phyloP scores from a whole-genome alignment of 2,329 filamentous ascomycete species.

The Monilinia aucupariae region DNA sequence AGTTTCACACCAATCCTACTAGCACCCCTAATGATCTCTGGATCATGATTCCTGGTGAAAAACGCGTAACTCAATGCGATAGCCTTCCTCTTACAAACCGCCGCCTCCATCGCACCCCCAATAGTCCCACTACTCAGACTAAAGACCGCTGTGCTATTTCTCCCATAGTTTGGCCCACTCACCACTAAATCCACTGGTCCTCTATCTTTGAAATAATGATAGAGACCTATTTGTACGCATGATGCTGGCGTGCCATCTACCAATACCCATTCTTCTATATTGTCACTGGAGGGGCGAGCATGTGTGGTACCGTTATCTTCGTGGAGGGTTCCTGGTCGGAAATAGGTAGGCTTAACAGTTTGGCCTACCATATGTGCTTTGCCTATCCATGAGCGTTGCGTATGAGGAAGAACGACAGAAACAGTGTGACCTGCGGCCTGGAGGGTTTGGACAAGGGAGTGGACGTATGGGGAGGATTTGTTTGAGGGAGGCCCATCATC shows the following conservation, averaged over 20 bases:
- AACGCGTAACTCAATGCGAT: constrained; percentile 91
- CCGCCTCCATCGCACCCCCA: constrained; percentile 71
- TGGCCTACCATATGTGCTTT: constrained; percentile 96
- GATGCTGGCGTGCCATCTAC: constrained; percentile 76
- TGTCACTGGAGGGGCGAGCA: constrained; percentile 47
- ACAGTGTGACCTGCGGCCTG: constrained; percentile 76
- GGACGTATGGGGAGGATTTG: constrained; percentile 74
- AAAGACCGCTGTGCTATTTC: constrained; percentile 77
- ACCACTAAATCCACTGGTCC: constrained; percentile 72
- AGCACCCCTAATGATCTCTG: constrained; percentile 71
- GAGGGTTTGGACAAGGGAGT: constrained; percentile 65
- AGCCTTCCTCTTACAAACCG: constrained; percentile 61
- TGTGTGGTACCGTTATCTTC: constrained; percentile 64
- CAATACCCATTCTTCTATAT: constrained; percentile 72
- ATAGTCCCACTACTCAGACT: constrained; percentile 72
- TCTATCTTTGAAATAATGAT: constrained; percentile 69
- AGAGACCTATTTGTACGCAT: constrained; percentile 75
- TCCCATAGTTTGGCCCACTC: constrained; percentile 76
- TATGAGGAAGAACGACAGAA: constrained; percentile 84
- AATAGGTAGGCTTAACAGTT: constrained; percentile 78
- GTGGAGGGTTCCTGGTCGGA: constrained; percentile 59
- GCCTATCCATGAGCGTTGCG: constrained; percentile 94
- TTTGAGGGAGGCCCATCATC: constrained; percentile 77
- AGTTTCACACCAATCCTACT: constrained; percentile 68
- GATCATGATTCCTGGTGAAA: constrained; percentile 74